phyloP scores from a whole-genome alignment of 1,284 basidiomycete species.

The Amanita bisporigera region DNA sequence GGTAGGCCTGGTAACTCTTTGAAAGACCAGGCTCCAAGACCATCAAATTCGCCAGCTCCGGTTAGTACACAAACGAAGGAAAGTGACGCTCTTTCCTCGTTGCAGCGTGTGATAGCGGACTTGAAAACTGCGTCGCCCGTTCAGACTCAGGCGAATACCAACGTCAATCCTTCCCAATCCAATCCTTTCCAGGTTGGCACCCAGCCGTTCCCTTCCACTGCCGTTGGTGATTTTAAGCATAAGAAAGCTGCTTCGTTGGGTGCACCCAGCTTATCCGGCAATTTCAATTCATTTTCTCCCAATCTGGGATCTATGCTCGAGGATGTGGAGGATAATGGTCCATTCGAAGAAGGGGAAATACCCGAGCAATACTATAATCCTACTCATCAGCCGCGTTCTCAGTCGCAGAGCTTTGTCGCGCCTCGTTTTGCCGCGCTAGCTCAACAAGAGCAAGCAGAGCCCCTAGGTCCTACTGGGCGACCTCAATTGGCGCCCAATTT shows the following conservation, averaged over 20 bases:
- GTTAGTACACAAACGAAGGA: slow-evolving; percentile 52
- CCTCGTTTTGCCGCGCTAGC: slow-evolving; percentile 88
- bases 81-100: slow-evolving; percentile 76
- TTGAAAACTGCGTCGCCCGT: slow-evolving; percentile 74
- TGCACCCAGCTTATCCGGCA: slow-evolving; percentile 57
- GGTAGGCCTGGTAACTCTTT: slow-evolving; percentile 51
- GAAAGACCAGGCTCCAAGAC: slow-evolving; percentile 53
- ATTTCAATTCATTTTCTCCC: slow-evolving; percentile 73
- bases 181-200: slow-evolving; percentile 74
- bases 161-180: slow-evolving; percentile 54
- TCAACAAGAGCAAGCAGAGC: slow-evolving; percentile 71
- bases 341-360: slow-evolving; percentile 80
- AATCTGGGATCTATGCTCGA: slow-evolving; percentile 83
- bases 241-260: slow-evolving; percentile 82
- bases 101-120: slow-evolving; percentile 84
- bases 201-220: slow-evolving; percentile 53
- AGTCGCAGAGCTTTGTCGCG: slow-evolving; percentile 82
- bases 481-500: slow-evolving; percentile 90
- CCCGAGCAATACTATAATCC: slow-evolving; percentile 58
- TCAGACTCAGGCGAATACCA: slow-evolving; percentile 46
- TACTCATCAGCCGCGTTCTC: slow-evolving; percentile 71
- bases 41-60: slow-evolving; percentile 49
- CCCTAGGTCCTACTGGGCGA: slow-evolving; percentile 78
- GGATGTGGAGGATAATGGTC: slow-evolving; percentile 68
- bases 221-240: slow-evolving; percentile 64